These are phyloP conservation scores for Boletus subcaerulescens DNA, from an alignment of 768 basidiomycete genomes.

Conservation along the genomic window DNA sequence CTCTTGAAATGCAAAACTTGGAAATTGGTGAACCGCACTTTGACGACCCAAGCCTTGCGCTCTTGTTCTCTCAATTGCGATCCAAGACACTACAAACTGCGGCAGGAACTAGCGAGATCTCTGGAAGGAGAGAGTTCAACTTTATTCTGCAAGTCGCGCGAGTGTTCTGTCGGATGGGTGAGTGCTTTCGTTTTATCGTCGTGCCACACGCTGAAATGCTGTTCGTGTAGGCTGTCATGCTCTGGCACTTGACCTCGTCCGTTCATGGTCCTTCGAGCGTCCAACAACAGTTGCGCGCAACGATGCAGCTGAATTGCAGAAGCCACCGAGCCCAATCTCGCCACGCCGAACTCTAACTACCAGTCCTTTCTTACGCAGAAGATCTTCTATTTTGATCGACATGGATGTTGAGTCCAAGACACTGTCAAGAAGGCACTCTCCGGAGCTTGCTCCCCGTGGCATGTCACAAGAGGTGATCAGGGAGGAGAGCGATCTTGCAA, in stretches of 20 bases:
- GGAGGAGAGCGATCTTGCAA: slow-evolving; percentile 56
- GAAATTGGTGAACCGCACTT: slow-evolving; percentile 85
- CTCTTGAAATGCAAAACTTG: slow-evolving; percentile 49
- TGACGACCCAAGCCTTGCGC: slow-evolving; percentile 90
- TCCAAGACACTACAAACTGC: slow-evolving; percentile 90
- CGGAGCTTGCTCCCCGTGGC: slow-evolving; percentile 30
- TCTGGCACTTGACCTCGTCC: slow-evolving; percentile 86
- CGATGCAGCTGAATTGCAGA: slow-evolving; percentile 3
- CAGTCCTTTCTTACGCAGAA: slow-evolving; percentile 53
- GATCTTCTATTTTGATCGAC: slow-evolving; percentile 82
- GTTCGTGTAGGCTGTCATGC: slow-evolving; percentile 75
- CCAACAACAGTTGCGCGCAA: slow-evolving; percentile 47
- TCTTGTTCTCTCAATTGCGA: slow-evolving; percentile 87
- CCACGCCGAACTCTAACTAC: slow-evolving; percentile 47
- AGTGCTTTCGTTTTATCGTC: slow-evolving; percentile 21
- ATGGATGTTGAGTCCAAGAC: slow-evolving; percentile 73
- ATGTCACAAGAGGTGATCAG: slow-evolving; percentile 32
- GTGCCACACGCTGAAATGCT: background rate
- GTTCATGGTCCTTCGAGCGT: slow-evolving; percentile 88
- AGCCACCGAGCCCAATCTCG: slow-evolving; percentile 42
- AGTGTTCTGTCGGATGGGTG: slow-evolving; percentile 94
- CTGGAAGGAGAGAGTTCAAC: slow-evolving; percentile 85
- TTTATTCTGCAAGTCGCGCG: slow-evolving; percentile 94
- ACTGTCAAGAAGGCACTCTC: slow-evolving; percentile 54
- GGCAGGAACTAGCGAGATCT: slow-evolving; percentile 89